Percentiles rank a stretch among this genome's conserved stretches.
Conservation (phyloP, 2,329 filamentous ascomycete genomes). For the Colletotrichum melonis region DNA sequence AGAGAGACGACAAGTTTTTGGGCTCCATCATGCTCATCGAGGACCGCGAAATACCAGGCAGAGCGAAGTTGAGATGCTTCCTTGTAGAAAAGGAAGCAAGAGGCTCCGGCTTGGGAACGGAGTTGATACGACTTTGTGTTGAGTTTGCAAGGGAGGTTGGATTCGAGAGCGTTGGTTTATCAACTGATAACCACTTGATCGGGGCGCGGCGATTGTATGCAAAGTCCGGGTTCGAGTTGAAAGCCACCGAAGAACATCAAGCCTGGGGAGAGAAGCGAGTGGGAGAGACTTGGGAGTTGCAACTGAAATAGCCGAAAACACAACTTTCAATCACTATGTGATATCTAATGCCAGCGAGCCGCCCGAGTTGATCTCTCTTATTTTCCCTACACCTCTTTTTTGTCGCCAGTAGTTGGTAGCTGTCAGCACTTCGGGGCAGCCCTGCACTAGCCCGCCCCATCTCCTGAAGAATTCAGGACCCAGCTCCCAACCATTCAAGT, state of each 20-base stretch:
- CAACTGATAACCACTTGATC: conserved; percentile 36
- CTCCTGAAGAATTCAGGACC: neutral
- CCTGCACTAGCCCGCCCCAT: neutral
- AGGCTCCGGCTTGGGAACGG: conserved; percentile 37
- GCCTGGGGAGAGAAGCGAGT: neutral
- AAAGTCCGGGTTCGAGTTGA: conserved; percentile 36
- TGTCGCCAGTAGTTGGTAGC: neutral
- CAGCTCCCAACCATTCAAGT: neutral
- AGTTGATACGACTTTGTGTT: conserved; percentile 35
- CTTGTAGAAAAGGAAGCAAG: conserved; percentile 39
- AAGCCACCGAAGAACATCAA: conserved; percentile 6
- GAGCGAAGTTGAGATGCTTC: conserved; percentile 41
- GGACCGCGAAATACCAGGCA: conserved; percentile 24
- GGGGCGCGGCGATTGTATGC: conserved; percentile 38
- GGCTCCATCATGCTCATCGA: conserved; percentile 41
- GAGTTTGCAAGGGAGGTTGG: conserved; percentile 37
- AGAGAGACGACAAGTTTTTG: conserved; percentile 38
- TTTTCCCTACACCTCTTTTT: neutral
- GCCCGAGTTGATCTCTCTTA: neutral
- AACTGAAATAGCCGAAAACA: neutral
- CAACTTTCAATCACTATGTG: neutral
- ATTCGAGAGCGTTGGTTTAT: conserved; percentile 35
- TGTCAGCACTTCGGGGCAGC: neutral
- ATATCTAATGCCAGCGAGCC: neutral
- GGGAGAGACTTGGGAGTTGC: conserved; percentile 33